phyloP scores from a whole-genome alignment of 768 basidiomycete genomes.

The Psilocybe tampanensis region DNA sequence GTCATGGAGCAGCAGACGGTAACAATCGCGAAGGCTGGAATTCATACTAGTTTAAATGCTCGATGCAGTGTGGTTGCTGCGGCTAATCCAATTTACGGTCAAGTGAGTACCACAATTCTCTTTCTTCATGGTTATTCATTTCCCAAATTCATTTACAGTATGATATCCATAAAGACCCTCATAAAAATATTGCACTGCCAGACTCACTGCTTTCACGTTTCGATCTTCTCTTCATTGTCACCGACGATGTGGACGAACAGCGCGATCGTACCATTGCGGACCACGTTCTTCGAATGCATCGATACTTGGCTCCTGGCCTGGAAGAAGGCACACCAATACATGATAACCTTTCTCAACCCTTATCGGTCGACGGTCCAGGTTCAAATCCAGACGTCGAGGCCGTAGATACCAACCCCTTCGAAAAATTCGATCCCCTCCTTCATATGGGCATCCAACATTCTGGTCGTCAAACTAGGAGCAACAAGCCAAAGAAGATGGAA shows the following conservation, averaged over 20 bases:
- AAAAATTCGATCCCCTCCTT: slow-evolving; percentile 95
- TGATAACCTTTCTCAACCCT: slow-evolving; percentile 86
- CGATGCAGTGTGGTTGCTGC: slow-evolving; percentile 98
- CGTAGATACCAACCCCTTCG: slow-evolving; percentile 80
- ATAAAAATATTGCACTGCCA: slow-evolving; percentile 97
- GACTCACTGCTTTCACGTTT: slow-evolving; percentile 98
- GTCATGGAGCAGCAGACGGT: slow-evolving; percentile 99
- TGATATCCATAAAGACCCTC: slow-evolving; percentile 99
- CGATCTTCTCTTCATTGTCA: slow-evolving; percentile 96
- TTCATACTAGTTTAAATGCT: slow-evolving; percentile 97
- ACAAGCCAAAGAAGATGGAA: slow-evolving; percentile 70
- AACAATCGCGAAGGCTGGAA: slow-evolving; percentile 98
- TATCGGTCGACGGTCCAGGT: slow-evolving; percentile 83
- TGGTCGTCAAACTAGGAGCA: slow-evolving; percentile 56
- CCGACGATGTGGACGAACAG: slow-evolving; percentile 95
- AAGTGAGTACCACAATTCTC: slow-evolving; percentile 50
- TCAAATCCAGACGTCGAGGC: slow-evolving; percentile 55
- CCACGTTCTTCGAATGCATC: slow-evolving; percentile 96
- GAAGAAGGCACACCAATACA: slow-evolving; percentile 94
- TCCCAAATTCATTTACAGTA: slow-evolving; percentile 58
- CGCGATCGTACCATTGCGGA: slow-evolving; percentile 95
- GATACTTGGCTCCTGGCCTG: slow-evolving; percentile 93
- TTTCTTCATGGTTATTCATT: slow-evolving; percentile 13
- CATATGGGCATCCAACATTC: slow-evolving; percentile 74
- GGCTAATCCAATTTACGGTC: slow-evolving; percentile 98